Evolutionary conservation across 1,284 basidiomycete genomes (phyloP), one percentile per base, ranked within the genome.

Genomic region (Cerrena zonata): DNA sequence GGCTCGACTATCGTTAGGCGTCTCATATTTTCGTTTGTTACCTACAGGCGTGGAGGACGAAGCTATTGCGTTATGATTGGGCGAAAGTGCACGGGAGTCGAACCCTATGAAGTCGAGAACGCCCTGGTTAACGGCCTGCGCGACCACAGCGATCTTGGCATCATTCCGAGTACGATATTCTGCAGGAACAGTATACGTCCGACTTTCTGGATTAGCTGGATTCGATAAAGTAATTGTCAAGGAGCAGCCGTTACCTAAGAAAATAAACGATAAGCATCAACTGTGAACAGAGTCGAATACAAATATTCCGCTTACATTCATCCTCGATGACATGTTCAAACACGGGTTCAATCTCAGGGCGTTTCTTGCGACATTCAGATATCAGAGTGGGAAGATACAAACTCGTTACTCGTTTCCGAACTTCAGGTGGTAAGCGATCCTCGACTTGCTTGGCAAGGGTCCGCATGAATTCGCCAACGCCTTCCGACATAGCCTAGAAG

Each of bases 401-500:
- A 26, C 74, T 70, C 42, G 66, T 68, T 4, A 72, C 73, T 24
- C 71, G 65, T 47, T 69, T 69, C 46, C 72, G 70, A 64, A 69
- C 72, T 7, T 65, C 62, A 2, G 68, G 54, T 0, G 79, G 68
- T 25, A 83, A 56, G 46, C 70, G 75, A 27, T 65, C 62, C 37
- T 80, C 76, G 10, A 74, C 57, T 22, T 66, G 68, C 10, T 65
- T 64, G 15, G 65, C 62, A 47, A 81, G 60, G 2, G 63, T 58
- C 15, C 75, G 76, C 44, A 84, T 75, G 56, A 80, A 80, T n/a
- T 71, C 62, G 3, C 76, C 79, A 3, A 80, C 67, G 4, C 79
- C 79, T 54, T 79, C 73, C 2, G 80, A 79, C 61, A 86, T 76
- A 0, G 83, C 84, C 18, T n/a, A 77, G 67, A 21, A 86, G 62